phyloP scores from a whole-genome alignment of 2,329 filamentous ascomycete genomes.

The Penicillium rolfsii region DNA sequence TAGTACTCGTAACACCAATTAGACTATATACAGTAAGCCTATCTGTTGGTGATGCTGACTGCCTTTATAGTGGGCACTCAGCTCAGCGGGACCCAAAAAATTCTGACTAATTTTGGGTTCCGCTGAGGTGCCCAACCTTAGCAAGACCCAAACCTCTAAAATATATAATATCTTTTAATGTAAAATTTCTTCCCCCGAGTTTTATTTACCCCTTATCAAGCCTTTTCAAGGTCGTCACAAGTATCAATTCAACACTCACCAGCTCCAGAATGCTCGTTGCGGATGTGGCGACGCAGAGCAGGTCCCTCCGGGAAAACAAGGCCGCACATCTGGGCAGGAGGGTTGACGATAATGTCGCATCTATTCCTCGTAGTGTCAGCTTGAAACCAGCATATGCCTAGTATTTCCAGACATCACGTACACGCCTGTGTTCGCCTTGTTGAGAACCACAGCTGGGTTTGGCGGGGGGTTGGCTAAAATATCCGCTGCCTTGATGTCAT shows the following conservation, averaged over 20 bases:
- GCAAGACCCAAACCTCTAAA: no score
- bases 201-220: no score
- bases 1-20: neutral
- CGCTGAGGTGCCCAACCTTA: no score
- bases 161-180: no score
- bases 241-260: no score
- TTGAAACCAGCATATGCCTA: neutral
- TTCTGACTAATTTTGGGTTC: no score
- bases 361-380: neutral
- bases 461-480: neutral
- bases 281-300: no score
- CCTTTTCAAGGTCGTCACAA: no score
- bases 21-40: neutral
- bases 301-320: neutral
- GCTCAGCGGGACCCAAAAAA: no score
- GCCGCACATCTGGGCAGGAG: neutral
- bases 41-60: neutral
- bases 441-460: neutral
- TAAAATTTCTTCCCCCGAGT: no score
- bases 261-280: no score
- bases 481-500: neutral
- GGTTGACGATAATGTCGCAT: neutral
- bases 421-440: neutral
- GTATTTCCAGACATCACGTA: neutral
- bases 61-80: neutral